Percentiles rank a stretch among this genome's conserved stretches.
These are phyloP conservation scores for Boechera divaricarpa DNA, from an alignment of 345 rosid genomes.

Conservation along the genomic window DNA sequence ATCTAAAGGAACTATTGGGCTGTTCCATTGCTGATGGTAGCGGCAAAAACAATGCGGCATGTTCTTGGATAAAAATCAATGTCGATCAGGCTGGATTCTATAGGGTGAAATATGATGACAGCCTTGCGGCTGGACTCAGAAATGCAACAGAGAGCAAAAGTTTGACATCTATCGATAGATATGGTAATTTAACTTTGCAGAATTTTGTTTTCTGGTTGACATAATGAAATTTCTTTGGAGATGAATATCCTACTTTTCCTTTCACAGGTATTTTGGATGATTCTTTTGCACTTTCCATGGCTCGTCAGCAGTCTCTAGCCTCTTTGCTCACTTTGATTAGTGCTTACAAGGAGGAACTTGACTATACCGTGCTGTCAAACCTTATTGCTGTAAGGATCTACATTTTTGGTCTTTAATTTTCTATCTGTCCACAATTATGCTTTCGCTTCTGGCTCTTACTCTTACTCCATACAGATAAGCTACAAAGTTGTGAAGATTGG, in stretches of 20 bases:
- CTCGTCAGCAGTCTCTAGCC: slow-evolving; percentile 77
- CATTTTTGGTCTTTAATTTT: slow-evolving; percentile 21
- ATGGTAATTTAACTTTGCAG: slow-evolving; percentile 51
- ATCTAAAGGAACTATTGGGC: slow-evolving; percentile 52
- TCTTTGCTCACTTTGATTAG: slow-evolving; percentile 81
- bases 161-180: slow-evolving; percentile 79
- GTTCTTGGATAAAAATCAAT: slow-evolving; percentile 80
- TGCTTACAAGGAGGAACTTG: slow-evolving; percentile 79
- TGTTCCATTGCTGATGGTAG: slow-evolving; percentile 40
- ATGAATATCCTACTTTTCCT: slow-evolving; percentile 7
- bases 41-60: slow-evolving; percentile 25
- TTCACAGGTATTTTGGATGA: slow-evolving; percentile 88
- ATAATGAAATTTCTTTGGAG: background rate
- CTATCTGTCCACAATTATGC: slow-evolving; percentile 3
- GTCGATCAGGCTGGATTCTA: slow-evolving; percentile 91
- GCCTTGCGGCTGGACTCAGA: slow-evolving; percentile 76
- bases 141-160: slow-evolving; percentile 69
- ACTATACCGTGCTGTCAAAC: slow-evolving; percentile 84
- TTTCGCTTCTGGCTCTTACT: slow-evolving; percentile 38
- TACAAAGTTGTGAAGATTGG: slow-evolving; percentile 71
- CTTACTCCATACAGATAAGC: slow-evolving; percentile 63
- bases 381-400: slow-evolving; percentile 66
- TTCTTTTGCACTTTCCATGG: slow-evolving; percentile 90
- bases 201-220: slow-evolving; percentile 22
- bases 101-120: slow-evolving; percentile 87